Conservation (phyloP, 805 yeast genomes). For the Candida takata region DNA sequence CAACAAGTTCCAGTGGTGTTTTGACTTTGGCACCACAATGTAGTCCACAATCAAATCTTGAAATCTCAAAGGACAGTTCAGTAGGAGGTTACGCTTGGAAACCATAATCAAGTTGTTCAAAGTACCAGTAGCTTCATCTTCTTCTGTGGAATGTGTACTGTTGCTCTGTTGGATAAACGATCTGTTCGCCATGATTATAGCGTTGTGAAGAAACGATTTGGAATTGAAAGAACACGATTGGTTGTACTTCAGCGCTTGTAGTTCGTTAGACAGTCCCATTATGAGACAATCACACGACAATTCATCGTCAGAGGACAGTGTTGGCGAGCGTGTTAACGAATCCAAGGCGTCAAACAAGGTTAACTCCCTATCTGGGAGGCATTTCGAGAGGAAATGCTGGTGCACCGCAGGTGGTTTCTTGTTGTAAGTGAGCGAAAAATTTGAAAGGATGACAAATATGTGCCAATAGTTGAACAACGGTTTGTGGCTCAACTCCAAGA, state of each 20-base stretch:
- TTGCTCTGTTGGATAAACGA: conserved; percentile 14
- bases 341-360: conserved; percentile 7
- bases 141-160: conserved; percentile 3
- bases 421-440: conserved; percentile 32
- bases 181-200: conserved; percentile 46
- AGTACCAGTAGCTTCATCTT: conserved; percentile 12
- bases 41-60: conserved; percentile 45
- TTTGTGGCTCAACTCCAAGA: conserved; percentile 22
- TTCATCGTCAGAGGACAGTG: conserved; percentile 1
- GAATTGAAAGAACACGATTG: conserved; percentile 20
- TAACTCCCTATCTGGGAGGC: conserved; percentile 2
- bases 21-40: conserved; percentile 32
- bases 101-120: conserved; percentile 30
- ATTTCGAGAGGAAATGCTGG: conserved; percentile 14
- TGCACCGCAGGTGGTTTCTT: conserved; percentile 36
- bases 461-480: conserved; percentile 34
- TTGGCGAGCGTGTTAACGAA: conserved; percentile 9
- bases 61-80: conserved; percentile 43
- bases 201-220: conserved; percentile 41
- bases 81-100: conserved; percentile 40
- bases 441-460: conserved; percentile 40
- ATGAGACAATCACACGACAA: conserved; percentile 9
- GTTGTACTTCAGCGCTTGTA: conserved; percentile 19
- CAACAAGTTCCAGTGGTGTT: conserved; percentile 39
- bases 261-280: conserved; percentile 19